These are phyloP conservation scores for Coemansia sp. DNA, from an alignment of 192 early-diverging fungal genomes.

Conservation along the genomic window DNA sequence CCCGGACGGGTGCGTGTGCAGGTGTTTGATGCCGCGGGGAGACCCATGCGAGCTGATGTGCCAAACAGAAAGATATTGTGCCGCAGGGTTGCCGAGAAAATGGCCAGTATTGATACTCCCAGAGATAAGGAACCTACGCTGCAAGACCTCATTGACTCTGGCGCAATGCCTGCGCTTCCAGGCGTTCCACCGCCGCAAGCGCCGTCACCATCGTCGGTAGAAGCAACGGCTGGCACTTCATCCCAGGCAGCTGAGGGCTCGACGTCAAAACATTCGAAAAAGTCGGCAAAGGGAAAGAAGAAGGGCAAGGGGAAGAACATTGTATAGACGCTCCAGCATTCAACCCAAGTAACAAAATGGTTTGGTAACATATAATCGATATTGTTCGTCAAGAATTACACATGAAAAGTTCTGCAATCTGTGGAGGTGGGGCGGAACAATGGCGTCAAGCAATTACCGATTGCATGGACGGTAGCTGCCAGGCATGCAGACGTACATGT, in stretches of 20 bases:
- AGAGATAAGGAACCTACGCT: constrained; percentile 49
- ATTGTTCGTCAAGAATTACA: neutral
- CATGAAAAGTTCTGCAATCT: neutral
- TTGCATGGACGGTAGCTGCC: constrained; percentile 38
- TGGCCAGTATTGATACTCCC: constrained; percentile 23
- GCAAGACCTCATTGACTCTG: constrained; percentile 49
- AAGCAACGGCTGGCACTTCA: neutral
- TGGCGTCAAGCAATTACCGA: constrained; percentile 6
- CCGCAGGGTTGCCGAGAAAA: constrained; percentile 20
- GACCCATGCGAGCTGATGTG: constrained; percentile 53
- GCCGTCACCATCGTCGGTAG: constrained; percentile 1
- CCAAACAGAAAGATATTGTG: constrained; percentile 57
- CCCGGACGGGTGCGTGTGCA: constrained; percentile 70
- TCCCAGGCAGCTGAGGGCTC: neutral
- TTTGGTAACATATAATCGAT: constrained; percentile 1
- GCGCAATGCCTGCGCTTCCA: constrained; percentile 41
- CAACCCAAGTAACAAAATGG: neutral
- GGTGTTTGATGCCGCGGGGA: constrained; percentile 55
- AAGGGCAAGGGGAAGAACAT: constrained; percentile 44
- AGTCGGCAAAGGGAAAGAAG: constrained; percentile 43
- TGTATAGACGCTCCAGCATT: neutral
- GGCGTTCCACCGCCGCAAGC: constrained; percentile 11
- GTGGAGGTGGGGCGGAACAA: neutral
- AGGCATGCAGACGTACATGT: constrained; percentile 37
- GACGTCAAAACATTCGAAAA: constrained; percentile 21